Evolutionary conservation across 352 stramenopile genomes (phyloP).

Genomic region (Pythium folliculosum): DNA sequence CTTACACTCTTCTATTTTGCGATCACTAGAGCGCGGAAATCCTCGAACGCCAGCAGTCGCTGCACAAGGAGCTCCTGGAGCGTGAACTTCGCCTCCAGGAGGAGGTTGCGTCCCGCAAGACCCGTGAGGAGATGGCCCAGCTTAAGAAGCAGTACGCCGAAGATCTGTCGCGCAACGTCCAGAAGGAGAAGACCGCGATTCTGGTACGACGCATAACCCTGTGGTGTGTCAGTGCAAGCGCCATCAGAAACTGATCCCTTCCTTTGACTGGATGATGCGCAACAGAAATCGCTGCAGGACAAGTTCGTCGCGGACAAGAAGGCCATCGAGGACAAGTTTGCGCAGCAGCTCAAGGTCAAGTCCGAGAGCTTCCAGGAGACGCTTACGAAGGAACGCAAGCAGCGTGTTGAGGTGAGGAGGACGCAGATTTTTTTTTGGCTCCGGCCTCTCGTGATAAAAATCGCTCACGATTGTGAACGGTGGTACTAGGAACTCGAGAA

Average conservation of each 20-base stretch:
- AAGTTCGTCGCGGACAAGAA: constrained; percentile 67
- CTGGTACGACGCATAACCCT: constrained; percentile 26
- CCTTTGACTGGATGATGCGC: neutral
- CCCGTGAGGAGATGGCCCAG: constrained; percentile 57
- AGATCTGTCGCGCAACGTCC: constrained; percentile 61
- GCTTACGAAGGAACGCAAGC: constrained; percentile 60
- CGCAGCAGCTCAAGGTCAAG: constrained; percentile 48
- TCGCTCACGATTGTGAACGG: neutral
- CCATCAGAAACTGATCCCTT: neutral
- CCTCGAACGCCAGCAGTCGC: constrained; percentile 58
- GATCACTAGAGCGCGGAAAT: constrained; percentile 48
- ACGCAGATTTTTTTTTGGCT: neutral
- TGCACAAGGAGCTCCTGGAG: constrained; percentile 78
- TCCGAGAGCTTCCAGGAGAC: constrained; percentile 61
- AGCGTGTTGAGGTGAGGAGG: constrained; percentile 42
- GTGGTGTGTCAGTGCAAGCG: too few species aligned
- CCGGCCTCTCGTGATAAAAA: neutral
- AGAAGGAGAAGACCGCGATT: constrained; percentile 53
- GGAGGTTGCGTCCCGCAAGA: constrained; percentile 60
- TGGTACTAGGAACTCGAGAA: constrained; percentile 49
- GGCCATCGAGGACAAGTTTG: constrained; percentile 56
- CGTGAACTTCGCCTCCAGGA: constrained; percentile 77
- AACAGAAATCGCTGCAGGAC: constrained; percentile 51
- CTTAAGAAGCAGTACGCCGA: constrained; percentile 71
- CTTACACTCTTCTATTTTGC: neutral